Evolutionary conservation across 129 eudicot species (phyloP), one percentile per base, ranked within the genome.

Genomic region (Deinandra increscens): DNA sequence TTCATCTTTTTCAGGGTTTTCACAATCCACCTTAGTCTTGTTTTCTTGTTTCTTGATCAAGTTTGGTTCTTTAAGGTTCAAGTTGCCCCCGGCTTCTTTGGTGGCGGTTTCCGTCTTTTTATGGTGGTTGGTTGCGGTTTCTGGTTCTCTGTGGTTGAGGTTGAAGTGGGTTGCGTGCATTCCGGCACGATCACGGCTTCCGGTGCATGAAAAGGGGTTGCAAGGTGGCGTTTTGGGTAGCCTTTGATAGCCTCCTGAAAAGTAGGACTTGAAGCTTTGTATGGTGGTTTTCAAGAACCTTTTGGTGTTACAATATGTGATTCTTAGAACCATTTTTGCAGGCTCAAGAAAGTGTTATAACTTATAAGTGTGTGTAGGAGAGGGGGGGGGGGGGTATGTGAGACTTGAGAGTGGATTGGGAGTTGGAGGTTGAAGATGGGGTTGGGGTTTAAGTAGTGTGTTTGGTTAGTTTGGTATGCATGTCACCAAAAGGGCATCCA

Each of bases 181-280:
- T 14, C 44, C n/a, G 12, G 36, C 48, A 9, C 29, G 20, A 12
- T 43, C 44, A 17, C 39, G 17, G 37, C 65, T 43, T 4, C 68
- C 22, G 45, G 75, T 56, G 82, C 86, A 74, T 13, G 82, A 78
- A 37, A 81, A 79, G 60, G 80, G 81, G 23, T 75, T 76, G 75
- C 75, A 79, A 9, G 83, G 79, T 58, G 93, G 81, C 19, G 60
- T 80, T 75, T 81, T 84, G 48, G 87, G 87, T 36, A 87, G 83
- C 64, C 61, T 87, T 56, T 84, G 77, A 68, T 84, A 87, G 9
- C 84, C 84, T 55, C 56, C 42, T 0, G 79, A 64, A 48, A 87
- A 76, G 26, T 81, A 79, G 36, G 80, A 81, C 68, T 84, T 87
- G 65, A 87, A 74, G 71, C 69, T 71, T 11, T 68, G 64, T 43